These are phyloP conservation scores for Thermomyces lanuginosus DNA, from an alignment of 2,329 filamentous ascomycete species.

Conservation along the genomic window DNA sequence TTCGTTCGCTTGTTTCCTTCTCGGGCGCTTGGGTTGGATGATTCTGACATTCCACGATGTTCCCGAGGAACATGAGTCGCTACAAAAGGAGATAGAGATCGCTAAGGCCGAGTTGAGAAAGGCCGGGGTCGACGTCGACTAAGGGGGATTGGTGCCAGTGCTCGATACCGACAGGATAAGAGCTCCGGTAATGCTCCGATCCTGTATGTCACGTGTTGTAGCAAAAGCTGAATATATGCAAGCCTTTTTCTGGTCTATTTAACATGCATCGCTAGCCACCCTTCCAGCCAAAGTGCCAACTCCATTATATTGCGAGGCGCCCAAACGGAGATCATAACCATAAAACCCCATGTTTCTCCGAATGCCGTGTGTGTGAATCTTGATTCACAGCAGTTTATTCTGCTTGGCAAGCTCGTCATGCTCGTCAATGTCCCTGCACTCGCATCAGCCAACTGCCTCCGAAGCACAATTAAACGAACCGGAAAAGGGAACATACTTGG, in stretches of 20 bases:
- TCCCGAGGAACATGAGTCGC: slow-evolving; percentile 72
- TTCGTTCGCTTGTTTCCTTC: slow-evolving; percentile 77
- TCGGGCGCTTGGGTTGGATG: slow-evolving; percentile 80
- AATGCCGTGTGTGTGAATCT: neutral
- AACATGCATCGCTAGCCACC: too few species aligned
- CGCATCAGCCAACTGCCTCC: neutral
- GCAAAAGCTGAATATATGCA: too few species aligned
- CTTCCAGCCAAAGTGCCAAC: too few species aligned
- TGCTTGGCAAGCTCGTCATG: slow-evolving; percentile 57
- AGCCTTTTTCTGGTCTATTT: too few species aligned
- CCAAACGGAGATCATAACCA: too few species aligned
- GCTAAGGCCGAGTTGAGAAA: slow-evolving; percentile 28
- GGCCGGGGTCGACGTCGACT: slow-evolving; percentile 29
- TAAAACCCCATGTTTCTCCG: too few species aligned
- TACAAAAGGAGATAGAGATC: slow-evolving; percentile 61
- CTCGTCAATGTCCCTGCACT: slow-evolving; percentile 62
- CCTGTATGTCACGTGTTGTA: too few species aligned
- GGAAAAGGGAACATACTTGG: slow-evolving; percentile 37
- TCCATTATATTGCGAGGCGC: too few species aligned
- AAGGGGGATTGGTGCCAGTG: too few species aligned
- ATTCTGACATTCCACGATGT: slow-evolving; percentile 96
- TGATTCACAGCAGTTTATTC: slow-evolving; percentile 17
- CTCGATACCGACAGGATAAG: too few species aligned
- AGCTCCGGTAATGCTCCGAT: too few species aligned
- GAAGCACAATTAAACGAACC: too few species aligned